phyloP scores from a whole-genome alignment of 2,329 filamentous ascomycete genomes.

The Calycina marina region DNA sequence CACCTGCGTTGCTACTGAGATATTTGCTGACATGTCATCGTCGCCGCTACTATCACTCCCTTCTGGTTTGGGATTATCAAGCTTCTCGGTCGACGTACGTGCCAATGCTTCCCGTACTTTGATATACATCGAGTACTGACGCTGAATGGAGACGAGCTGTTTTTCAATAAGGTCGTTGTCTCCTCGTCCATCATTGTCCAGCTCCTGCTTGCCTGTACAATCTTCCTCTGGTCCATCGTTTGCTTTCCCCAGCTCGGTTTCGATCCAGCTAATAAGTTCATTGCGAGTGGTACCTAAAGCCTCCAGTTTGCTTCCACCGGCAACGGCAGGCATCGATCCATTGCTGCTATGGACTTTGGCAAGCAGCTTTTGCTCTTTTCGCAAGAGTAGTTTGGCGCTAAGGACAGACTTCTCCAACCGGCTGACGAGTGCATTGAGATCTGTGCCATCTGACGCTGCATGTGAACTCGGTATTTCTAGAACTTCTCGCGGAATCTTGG shows the following conservation, averaged over 20 bases:
- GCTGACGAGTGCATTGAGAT: slow-evolving; percentile 33
- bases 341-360: slow-evolving; percentile 25
- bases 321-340: background rate
- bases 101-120: slow-evolving; percentile 34
- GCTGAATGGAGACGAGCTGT: slow-evolving; percentile 26
- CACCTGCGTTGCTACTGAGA: slow-evolving; percentile 1
- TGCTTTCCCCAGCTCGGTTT: slow-evolving; percentile 42
- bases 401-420: slow-evolving; percentile 43
- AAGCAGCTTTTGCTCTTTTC: slow-evolving; percentile 40
- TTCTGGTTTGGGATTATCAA: slow-evolving; percentile 3
- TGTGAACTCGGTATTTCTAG: slow-evolving; percentile 7
- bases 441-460: slow-evolving; percentile 23
- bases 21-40: slow-evolving; percentile 1
- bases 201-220: slow-evolving; percentile 7
- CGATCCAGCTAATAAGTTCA: slow-evolving; percentile 51
- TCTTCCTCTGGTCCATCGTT: slow-evolving; percentile 22
- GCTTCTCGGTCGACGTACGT: slow-evolving; percentile 10
- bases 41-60: background rate
- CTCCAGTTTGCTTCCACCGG: slow-evolving; percentile 22
- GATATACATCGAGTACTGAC: slow-evolving; percentile 40
- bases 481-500: slow-evolving; percentile 18
- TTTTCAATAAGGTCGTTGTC: slow-evolving; percentile 12
- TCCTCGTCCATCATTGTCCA: slow-evolving; percentile 6
- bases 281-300: slow-evolving; percentile 42
- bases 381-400: slow-evolving; percentile 40